Evolutionary conservation across 2,329 filamentous ascomycete species (phyloP), one percentile per base, ranked within the genome.

Genomic region (Fusarium devonianum): DNA sequence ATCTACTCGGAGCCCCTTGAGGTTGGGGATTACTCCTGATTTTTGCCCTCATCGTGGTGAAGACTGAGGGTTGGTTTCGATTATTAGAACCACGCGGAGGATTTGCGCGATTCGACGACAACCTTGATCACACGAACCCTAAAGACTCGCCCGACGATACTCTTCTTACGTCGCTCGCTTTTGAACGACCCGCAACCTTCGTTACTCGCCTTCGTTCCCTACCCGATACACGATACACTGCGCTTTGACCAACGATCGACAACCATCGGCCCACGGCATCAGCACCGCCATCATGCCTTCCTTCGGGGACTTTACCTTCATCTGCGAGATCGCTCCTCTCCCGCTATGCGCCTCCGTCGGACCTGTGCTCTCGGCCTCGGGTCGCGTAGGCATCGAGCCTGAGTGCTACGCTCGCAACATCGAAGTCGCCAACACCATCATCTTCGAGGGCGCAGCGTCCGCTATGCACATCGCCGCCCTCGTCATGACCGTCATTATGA

Each of bases 391-490:
- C 62, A 94, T 97, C 60, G 88, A 96, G 71, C 86, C 94, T 48
- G 84, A 86, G 68, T 99, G 94, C 79, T 97, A 93, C 76, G 90
- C 94, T 51, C 87, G 94, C 51, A 95, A 94, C 67, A 93, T 99
- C 72, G 92, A 97, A 74, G 75, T 97, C 62, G 94, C 92, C 63
- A 99, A 99, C 76, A 99, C 94, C 29, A 93, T 97, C 76, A 99
- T 99, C 68, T 99, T 99, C 71, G 87, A 97, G 75, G 90, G 87
- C 68, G 94, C 92, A 19, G 86, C 92, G 16, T 90, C 90, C 55
- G 92, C 93, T 68, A 90, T 94, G 76, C 94, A 99, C 73, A 97
- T 99, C 62, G 77, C 89, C 48, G 90, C 93, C 11, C 78, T 99
- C 51, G 78, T 86, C 64, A 97, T 99, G 93, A 95, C 92, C 4